Evolutionary conservation across 106 monocot genomes (phyloP).

Genomic region (Iris macrosiphon): DNA sequence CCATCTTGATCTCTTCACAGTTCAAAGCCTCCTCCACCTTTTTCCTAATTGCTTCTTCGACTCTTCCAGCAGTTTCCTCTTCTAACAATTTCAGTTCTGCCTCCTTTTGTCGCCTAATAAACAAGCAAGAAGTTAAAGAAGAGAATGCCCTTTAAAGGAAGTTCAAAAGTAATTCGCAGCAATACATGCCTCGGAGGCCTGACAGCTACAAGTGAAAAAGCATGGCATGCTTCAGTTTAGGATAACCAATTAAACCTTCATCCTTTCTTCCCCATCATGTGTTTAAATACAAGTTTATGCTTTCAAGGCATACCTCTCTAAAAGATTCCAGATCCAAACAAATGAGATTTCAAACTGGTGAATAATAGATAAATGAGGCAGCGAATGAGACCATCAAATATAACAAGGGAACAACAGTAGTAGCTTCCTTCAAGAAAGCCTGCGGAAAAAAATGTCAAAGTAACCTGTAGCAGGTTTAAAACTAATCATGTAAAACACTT

Average conservation of each 20-base stretch:
- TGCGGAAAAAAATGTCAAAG: constrained; percentile 87
- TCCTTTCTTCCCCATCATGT: constrained; percentile 12
- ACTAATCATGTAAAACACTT: too few relatives aligned
- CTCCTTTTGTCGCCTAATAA: constrained; percentile 77
- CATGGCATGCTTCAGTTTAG: constrained; percentile 29
- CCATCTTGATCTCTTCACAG: constrained; percentile 70
- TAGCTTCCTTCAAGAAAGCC: constrained; percentile 90
- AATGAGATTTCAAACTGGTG: constrained; percentile 86
- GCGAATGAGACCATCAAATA: constrained; percentile 87
- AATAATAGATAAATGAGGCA: constrained; percentile 88
- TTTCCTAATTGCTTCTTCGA: constrained; percentile 94
- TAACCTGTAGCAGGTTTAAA: constrained; percentile 66
- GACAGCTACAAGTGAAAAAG: constrained; percentile 26
- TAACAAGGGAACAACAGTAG: constrained; percentile 95
- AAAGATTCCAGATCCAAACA: constrained; percentile 84
- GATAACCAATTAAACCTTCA: constrained; percentile 24
- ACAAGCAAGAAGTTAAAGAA: constrained; percentile 22
- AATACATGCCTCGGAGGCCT: constrained; percentile 17
- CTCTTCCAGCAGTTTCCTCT: constrained; percentile 89
- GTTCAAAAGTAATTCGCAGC: constrained; percentile 2
- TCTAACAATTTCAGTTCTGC: constrained; percentile 90
- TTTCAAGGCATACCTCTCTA: constrained; percentile 98
- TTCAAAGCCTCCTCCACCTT: constrained; percentile 87
- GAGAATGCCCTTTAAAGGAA: constrained; percentile 7
- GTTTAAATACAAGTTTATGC: constrained; percentile 56